Percentiles rank a stretch among this genome's conserved stretches.
phyloP scores from a whole-genome alignment of 495 filamentous ascomycete genomes.

The Trichoderma erinaceum region DNA sequence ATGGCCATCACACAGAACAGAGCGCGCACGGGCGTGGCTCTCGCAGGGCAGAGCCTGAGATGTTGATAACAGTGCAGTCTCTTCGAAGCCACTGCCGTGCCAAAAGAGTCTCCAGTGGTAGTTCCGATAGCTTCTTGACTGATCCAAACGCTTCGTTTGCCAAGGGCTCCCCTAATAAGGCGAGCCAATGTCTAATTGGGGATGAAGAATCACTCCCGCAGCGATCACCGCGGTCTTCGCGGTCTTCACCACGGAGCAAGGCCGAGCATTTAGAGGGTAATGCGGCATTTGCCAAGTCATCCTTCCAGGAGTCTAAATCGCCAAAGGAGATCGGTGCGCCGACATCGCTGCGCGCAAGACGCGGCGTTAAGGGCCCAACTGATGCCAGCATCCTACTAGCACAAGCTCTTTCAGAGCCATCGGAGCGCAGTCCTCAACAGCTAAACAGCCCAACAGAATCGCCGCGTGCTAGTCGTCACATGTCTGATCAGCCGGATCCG shows the following conservation, averaged over 20 bases:
- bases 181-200: background rate
- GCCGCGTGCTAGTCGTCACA: constrained; percentile 10
- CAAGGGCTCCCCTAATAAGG: background rate
- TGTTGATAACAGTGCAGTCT: constrained; percentile 8
- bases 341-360: constrained; percentile 1
- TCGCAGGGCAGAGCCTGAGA: background rate
- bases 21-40: background rate
- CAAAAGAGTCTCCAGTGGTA: constrained; percentile 7
- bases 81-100: constrained; percentile 13
- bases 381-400: constrained; percentile 2
- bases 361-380: background rate
- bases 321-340: background rate
- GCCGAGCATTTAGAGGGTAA: background rate
- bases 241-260: background rate
- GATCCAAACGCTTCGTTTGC: background rate
- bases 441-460: background rate
- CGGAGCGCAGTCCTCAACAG: background rate
- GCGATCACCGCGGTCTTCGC: background rate
- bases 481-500: constrained; percentile 17
- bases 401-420: background rate
- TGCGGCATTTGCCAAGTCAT: background rate
- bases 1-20: background rate
- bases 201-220: background rate
- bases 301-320: background rate
- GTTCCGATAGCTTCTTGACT: background rate